A percentile compares a stretch with the other conserved stretches of the same genome.
phyloP scores from a whole-genome alignment of 2,329 filamentous ascomycete species.

The Xylaria sp. region DNA sequence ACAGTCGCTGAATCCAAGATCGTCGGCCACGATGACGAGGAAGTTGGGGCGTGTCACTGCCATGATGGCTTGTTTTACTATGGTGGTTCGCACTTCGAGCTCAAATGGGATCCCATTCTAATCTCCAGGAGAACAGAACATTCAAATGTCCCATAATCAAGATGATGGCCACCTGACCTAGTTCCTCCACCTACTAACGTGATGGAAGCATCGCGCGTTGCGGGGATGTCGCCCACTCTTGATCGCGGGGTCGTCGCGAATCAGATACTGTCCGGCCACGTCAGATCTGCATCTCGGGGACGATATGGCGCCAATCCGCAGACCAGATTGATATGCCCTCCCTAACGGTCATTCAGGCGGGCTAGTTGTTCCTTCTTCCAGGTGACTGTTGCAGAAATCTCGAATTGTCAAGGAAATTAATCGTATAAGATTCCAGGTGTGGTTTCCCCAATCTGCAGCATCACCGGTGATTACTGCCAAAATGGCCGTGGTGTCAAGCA shows the following conservation, averaged over 20 bases:
- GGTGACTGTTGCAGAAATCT: neutral
- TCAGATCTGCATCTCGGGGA: neutral
- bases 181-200: neutral
- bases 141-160: neutral
- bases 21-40: conserved; percentile 24
- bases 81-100: neutral
- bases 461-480: neutral
- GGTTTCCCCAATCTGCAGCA: neutral
- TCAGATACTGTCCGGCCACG: neutral
- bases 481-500: neutral
- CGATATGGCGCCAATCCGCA: neutral
- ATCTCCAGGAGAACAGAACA: neutral
- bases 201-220: conserved; percentile 1
- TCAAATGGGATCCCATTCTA: conserved; percentile 2
- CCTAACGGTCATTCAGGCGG: neutral
- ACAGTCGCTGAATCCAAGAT: conserved; percentile 24
- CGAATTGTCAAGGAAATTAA: neutral
- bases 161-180: neutral
- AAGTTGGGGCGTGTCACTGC: conserved; percentile 24
- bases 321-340: neutral
- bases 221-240: conserved; percentile 3
- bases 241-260: conserved; percentile 1
- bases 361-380: neutral
- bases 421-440: neutral
- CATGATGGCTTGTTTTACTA: conserved; percentile 2